Percentiles rank a stretch among this genome's conserved stretches.
Evolutionary conservation across 2,329 filamentous ascomycete genomes (phyloP).

Genomic region (Diaporthe helianthi): DNA sequence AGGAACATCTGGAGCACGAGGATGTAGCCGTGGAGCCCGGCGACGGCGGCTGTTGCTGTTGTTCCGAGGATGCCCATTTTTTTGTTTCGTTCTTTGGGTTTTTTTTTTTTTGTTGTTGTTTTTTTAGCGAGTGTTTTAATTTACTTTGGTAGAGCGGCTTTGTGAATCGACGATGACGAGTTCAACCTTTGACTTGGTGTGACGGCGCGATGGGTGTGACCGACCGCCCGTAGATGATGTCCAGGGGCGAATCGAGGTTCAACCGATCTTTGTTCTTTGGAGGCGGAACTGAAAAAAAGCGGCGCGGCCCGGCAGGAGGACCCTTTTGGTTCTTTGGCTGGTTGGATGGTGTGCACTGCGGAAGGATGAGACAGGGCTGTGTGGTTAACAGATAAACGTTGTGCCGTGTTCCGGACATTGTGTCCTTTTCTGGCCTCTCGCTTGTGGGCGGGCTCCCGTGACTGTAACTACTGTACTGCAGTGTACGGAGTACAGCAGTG

Average conservation of each 20-base stretch:
- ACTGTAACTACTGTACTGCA: too few relatives aligned
- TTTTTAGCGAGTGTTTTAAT: too few relatives aligned
- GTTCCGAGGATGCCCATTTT: conserved; percentile 24
- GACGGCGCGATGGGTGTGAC: too few relatives aligned
- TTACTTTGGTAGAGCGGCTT: too few relatives aligned
- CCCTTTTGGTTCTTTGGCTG: not conserved
- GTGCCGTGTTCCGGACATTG: not conserved
- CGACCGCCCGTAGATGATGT: too few relatives aligned
- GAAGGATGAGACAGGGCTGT: not conserved
- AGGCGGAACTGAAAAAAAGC: not conserved
- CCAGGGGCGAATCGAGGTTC: too few relatives aligned
- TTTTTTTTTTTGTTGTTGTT: not conserved
- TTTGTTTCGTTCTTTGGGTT: not conserved
- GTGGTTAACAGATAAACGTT: too few relatives aligned
- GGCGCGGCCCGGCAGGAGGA: not conserved
- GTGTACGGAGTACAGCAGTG: too few relatives aligned
- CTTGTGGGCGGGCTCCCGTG: not conserved
- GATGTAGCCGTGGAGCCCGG: conserved; percentile 56
- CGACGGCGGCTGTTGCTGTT: conserved; percentile 47
- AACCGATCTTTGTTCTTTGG: too few relatives aligned
- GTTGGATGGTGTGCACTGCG: too few relatives aligned
- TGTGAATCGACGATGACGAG: too few relatives aligned
- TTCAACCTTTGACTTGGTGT: too few relatives aligned
- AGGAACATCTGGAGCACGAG: conserved; percentile 57
- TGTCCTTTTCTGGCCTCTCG: not conserved